These are phyloP conservation scores for Spiraea crenata DNA, from an alignment of 331 rosid species.

Conservation along the genomic window DNA sequence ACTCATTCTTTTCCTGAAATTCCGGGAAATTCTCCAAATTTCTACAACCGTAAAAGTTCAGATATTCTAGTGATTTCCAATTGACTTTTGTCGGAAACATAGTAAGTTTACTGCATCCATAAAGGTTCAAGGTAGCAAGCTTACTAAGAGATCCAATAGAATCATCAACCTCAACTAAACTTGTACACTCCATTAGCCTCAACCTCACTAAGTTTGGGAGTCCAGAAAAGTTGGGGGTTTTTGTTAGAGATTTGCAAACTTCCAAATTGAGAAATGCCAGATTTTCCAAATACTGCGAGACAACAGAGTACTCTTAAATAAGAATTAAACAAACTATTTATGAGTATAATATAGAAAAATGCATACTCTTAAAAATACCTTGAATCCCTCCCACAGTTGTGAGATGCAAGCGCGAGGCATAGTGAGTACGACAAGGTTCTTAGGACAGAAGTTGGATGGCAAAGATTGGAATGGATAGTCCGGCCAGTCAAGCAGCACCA, in stretches of 20 bases:
- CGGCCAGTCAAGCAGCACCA: constrained; percentile 16
- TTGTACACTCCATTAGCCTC: background rate
- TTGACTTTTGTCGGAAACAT: background rate
- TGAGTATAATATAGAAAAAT: background rate
- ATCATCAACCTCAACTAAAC: background rate
- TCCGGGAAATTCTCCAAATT: background rate
- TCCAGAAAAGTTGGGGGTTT: background rate
- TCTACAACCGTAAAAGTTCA: background rate
- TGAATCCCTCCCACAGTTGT: background rate
- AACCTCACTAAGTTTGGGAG: background rate
- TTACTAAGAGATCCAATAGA: background rate
- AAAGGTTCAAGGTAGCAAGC: background rate
- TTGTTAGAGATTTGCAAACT: background rate
- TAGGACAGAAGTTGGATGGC: background rate
- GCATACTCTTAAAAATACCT: constrained; percentile 3
- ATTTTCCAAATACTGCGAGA: background rate
- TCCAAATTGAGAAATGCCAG: background rate
- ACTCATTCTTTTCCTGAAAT: background rate
- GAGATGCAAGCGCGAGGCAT: constrained; percentile 12
- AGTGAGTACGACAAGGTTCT: constrained; percentile 9
- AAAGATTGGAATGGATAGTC: constrained; percentile 14
- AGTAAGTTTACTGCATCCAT: background rate
- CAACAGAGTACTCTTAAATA: background rate
- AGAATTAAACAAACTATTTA: background rate
- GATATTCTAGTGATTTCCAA: background rate